Evolutionary conservation across 441 rosid genomes (phyloP).

Genomic region (Biscutella auriculata): DNA sequence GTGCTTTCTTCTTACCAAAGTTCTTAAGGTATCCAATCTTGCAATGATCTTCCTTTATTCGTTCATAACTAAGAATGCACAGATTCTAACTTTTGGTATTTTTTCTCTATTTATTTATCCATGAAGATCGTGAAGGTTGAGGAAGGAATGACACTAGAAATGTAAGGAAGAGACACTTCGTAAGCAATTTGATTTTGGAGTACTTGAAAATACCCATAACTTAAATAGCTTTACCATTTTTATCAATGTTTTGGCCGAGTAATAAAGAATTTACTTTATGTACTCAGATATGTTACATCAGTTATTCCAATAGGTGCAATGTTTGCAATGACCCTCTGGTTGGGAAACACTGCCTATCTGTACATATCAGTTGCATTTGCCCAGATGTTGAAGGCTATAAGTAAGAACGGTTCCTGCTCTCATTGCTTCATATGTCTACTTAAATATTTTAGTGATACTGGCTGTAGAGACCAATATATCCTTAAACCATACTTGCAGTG

Average conservation of each 20-base stretch:
- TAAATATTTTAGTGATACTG: neutral
- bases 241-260: neutral
- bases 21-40: constrained; percentile 43
- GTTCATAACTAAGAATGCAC: neutral
- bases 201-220: constrained; percentile 7
- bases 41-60: neutral
- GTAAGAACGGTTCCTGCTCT: constrained; percentile 33
- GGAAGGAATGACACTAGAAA: constrained; percentile 85
- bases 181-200: constrained; percentile 17
- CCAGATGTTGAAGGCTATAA: constrained; percentile 91
- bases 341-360: constrained; percentile 91
- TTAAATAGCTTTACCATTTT: neutral
- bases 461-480: neutral
- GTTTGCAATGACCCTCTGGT: constrained; percentile 97
- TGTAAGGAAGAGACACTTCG: constrained; percentile 42
- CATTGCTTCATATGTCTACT: neutral
- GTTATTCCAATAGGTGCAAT: constrained; percentile 89
- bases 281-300: constrained; percentile 64
- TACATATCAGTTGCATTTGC: constrained; percentile 93
- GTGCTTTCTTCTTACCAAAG: constrained; percentile 36
- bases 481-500: constrained; percentile 52
- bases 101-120: neutral
- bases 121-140: constrained; percentile 71
- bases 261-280: constrained; percentile 20
- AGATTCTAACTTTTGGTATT: constrained; percentile 1